Evolutionary conservation across 345 rosid genomes (phyloP), one percentile per base, ranked within the genome.

Genomic region (Nephelium lappaceum): DNA sequence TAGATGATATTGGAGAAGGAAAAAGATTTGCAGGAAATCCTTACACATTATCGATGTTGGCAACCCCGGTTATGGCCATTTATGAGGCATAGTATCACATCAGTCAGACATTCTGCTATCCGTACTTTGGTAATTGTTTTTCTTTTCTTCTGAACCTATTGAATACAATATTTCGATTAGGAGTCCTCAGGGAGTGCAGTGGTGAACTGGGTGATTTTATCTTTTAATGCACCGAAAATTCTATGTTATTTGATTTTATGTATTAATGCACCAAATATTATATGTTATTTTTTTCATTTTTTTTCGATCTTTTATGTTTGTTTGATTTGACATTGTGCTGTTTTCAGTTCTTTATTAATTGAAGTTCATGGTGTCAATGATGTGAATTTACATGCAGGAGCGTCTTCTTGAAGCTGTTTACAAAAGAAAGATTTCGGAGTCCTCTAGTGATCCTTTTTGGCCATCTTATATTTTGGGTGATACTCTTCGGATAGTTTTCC

Each of bases 11-110:
- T 80, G 89, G 84, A 77, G 92, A 87, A 87, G 85, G 81, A 81
- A 91, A 78, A 71, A 85, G 85, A 73, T 78, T 79, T 65, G 89
- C 82, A 86, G 98, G 91, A 86, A 92, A 87, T 84, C 95, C 98
- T 76, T 92, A 88, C 86, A 88, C 88, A 89, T 81, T 96, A 73
- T 91, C 98, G 19, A 89, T 81, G 73, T 87, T 96, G 87, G 99
- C 99, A 71, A 71, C 98, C 99, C 16, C 93, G 99, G 27, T 85
- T 96, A 78, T 96, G 99, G 99, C 99, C 99, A 78, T 96, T 96
- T 83, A 96, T 86, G 94, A 88, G 99, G 88, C 99, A 96, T 69
- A 94, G 89, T 74, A 94, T 96, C 72, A 87, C 94, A 78, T 94
- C 98, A 64, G 98, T 96, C 76, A 88, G 99, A 73, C 85, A 86